Percentiles rank a stretch among this genome's conserved stretches.
phyloP scores from a whole-genome alignment of 2,329 filamentous ascomycete species.

The Calonectria fujianensis region DNA sequence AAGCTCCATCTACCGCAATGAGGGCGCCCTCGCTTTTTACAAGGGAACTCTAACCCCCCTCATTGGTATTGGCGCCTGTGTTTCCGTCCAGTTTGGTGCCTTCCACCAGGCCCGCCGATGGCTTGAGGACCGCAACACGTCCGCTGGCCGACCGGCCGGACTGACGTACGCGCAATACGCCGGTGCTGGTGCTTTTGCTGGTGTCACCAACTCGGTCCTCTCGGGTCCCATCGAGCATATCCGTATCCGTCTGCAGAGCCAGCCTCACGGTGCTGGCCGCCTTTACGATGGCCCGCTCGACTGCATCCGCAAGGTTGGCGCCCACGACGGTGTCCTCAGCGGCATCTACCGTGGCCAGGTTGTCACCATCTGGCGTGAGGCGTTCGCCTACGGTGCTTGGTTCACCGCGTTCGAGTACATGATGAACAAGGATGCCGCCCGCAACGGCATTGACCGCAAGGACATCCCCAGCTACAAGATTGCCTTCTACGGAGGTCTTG shows the following conservation, averaged over 20 bases:
- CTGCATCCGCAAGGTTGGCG: slow-evolving; percentile 89
- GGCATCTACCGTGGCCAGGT: slow-evolving; percentile 91
- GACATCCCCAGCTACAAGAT: slow-evolving; percentile 90
- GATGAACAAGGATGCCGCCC: slow-evolving; percentile 91
- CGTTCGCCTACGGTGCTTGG: slow-evolving; percentile 96
- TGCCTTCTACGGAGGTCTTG: slow-evolving; percentile 92
- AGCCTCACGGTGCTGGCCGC: slow-evolving; percentile 87
- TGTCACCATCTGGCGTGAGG: slow-evolving; percentile 92
- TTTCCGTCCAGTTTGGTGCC: slow-evolving; percentile 98
- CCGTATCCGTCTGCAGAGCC: slow-evolving; percentile 95
- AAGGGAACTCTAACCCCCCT: slow-evolving; percentile 97
- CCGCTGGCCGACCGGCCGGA: slow-evolving; percentile 69
- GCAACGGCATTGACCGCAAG: slow-evolving; percentile 84
- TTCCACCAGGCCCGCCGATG: slow-evolving; percentile 94
- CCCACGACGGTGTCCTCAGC: slow-evolving; percentile 76
- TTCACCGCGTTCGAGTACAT: slow-evolving; percentile 96
- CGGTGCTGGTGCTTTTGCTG: slow-evolving; percentile 91
- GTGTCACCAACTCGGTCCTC: slow-evolving; percentile 90
- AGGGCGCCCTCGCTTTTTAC: slow-evolving; percentile 95
- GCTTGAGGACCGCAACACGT: slow-evolving; percentile 86
- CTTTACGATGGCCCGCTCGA: slow-evolving; percentile 91
- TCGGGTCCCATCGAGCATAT: slow-evolving; percentile 97
- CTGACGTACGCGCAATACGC: slow-evolving; percentile 93
- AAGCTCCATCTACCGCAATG: slow-evolving; percentile 87
- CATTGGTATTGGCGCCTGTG: slow-evolving; percentile 96